Percentiles rank a stretch among this genome's conserved stretches.
Conservation (phyloP, 2,329 filamentous ascomycete species). For the Cytospora leucostoma region DNA sequence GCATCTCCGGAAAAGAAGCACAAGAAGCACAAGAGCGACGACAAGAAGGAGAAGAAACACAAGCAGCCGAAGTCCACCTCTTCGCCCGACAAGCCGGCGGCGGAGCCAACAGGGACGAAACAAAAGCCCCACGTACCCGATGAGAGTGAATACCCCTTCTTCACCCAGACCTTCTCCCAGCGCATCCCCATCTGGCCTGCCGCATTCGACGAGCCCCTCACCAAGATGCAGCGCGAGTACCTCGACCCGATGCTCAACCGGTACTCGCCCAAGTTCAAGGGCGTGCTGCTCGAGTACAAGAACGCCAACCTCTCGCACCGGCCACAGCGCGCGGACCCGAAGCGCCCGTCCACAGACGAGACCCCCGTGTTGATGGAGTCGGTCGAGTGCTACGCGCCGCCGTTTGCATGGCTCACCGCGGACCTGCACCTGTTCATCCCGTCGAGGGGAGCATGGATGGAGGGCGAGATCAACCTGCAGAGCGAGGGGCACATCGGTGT, state of each 20-base stretch:
- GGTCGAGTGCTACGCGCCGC: conserved; percentile 81
- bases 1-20: conserved; percentile 23
- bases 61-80: conserved; percentile 25
- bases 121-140: conserved; percentile 41
- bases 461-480: conserved; percentile 82
- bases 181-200: conserved; percentile 74
- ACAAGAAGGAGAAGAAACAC: conserved; percentile 33
- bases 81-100: conserved; percentile 6
- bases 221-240: conserved; percentile 72
- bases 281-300: conserved; percentile 73
- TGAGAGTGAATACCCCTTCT: conserved; percentile 66
- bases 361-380: conserved; percentile 49
- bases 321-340: conserved; percentile 49
- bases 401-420: conserved; percentile 84
- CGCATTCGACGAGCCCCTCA: conserved; percentile 68
- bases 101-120: neutral
- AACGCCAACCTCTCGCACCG: conserved; percentile 66
- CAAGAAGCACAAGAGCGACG: conserved; percentile 27
- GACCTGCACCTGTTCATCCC: conserved; percentile 86
- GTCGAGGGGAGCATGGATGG: conserved; percentile 69
- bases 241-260: conserved; percentile 74
- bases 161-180: conserved; percentile 76
- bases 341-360: conserved; percentile 50
- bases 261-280: conserved; percentile 71
- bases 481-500: conserved; percentile 88